Evolutionary conservation across 2,329 filamentous ascomycete species (phyloP), one percentile per base, ranked within the genome.

Genomic region (Cryphonectria nitschkei): DNA sequence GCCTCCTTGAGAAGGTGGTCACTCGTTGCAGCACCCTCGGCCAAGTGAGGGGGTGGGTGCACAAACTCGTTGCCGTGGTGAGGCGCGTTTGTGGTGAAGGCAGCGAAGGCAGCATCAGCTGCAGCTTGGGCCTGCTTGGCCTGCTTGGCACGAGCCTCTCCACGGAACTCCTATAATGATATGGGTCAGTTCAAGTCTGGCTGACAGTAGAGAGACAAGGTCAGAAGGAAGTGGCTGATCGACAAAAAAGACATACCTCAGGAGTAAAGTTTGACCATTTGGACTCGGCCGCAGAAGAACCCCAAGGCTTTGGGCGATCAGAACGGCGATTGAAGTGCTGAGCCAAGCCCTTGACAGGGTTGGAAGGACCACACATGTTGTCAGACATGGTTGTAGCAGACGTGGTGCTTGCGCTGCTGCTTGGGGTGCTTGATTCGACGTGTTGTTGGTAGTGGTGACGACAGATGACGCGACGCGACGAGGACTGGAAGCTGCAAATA

Each of bases 281-380:
- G 7, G 19, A n/a, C 6, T 50, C 46, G 11, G n/a, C 22, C 46
- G 6, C 22, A 50, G 22, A 50, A 7, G 46, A 7, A n/a, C 6
- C 46, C 46, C 19, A 19, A n/a, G 46, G 22, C 46, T n/a, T n/a
- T 50, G 46, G 92, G 65, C 92, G 83, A 13, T 90, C 90, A 68
- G 90, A 85, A 78, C 94, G 91, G 73, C 88, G 85, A 65, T 90
- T 85, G 14, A 88, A 83, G 79, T 94, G 92, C 76, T 91, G 90
- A 76, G 91, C 87, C 78, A 94, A 89, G 77, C 87, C 90, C 80
- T 93, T 92, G 67, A 93, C 87, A 73, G 91, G 87, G 80, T 92
- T 94, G 16, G 92, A 92, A 26, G 92, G 91, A 71, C 92, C 92
- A 79, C 92, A 95, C 69, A 93, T 74, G 67, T 76, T 77, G 71